Evolutionary conservation across 2,329 filamentous ascomycete species (phyloP).

Genomic region (Teratosphaeria destructans): DNA sequence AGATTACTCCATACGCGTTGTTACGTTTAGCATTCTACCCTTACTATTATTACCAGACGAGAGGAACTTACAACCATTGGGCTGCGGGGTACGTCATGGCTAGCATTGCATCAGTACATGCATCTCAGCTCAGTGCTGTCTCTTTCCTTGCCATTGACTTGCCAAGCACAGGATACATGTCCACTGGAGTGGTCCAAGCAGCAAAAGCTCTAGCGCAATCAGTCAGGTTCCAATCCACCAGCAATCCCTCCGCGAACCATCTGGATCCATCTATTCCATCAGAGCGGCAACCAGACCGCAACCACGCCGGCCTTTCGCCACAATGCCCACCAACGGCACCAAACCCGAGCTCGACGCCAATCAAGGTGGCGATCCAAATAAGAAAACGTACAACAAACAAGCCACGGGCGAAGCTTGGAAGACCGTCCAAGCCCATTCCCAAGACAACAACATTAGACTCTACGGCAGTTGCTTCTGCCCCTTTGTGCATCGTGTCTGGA

Average conservation of each 20-base stretch:
- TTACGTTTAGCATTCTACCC: no score
- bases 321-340: slow-evolving; percentile 4
- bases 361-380: slow-evolving; percentile 37
- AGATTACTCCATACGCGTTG: no score
- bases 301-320: background rate
- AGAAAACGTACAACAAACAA: slow-evolving; percentile 61
- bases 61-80: background rate
- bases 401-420: slow-evolving; percentile 59
- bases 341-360: slow-evolving; percentile 31
- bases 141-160: background rate
- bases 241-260: background rate
- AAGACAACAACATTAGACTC: slow-evolving; percentile 61
- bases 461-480: slow-evolving; percentile 80
- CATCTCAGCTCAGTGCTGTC: background rate
- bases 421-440: slow-evolving; percentile 61
- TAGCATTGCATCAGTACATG: background rate
- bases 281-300: background rate
- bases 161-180: background rate
- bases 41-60: no score
- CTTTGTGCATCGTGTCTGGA: slow-evolving; percentile 83
- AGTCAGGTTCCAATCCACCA: background rate
- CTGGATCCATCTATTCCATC: background rate
- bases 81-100: background rate
- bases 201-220: background rate
- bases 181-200: background rate